These are phyloP conservation scores for Epichloe glyceriae DNA, from an alignment of 2,329 filamentous ascomycete genomes.

Conservation along the genomic window DNA sequence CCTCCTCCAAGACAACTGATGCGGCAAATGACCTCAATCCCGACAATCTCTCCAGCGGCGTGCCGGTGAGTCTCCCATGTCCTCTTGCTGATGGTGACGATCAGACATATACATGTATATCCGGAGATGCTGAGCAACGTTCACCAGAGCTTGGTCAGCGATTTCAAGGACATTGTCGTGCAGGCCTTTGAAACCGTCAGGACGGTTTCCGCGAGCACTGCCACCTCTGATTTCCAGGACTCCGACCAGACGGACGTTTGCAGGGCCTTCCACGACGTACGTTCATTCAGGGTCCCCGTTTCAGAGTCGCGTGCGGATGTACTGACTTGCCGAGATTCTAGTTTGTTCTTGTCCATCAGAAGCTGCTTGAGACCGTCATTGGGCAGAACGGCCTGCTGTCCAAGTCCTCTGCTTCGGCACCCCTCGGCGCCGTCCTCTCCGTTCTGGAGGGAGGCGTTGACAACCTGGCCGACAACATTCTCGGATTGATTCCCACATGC, in stretches of 20 bases:
- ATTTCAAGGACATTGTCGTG: background rate
- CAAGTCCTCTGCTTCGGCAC: slow-evolving; percentile 6
- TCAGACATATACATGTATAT: background rate
- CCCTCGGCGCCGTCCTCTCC: slow-evolving; percentile 8
- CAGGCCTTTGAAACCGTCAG: background rate
- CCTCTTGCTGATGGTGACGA: background rate
- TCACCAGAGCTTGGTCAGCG: background rate
- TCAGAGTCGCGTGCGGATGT: too few species aligned
- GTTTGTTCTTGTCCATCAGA: slow-evolving; percentile 9
- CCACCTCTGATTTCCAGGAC: background rate
- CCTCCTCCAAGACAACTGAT: slow-evolving; percentile 6
- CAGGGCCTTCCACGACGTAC: slow-evolving; percentile 7
- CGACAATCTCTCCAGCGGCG: background rate
- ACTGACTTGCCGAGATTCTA: background rate
- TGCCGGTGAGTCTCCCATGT: background rate
- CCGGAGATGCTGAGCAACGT: too few species aligned
- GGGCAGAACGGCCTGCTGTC: slow-evolving; percentile 7
- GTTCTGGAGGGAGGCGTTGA: slow-evolving; percentile 10
- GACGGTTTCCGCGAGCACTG: background rate
- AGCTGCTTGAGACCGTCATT: slow-evolving; percentile 11
- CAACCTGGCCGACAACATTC: slow-evolving; percentile 8
- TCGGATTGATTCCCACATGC: slow-evolving; percentile 9
- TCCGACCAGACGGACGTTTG: slow-evolving; percentile 8
- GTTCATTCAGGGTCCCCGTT: too few species aligned
- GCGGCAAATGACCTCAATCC: slow-evolving; percentile 2